These are phyloP conservation scores for Salix arbutifolia DNA, from an alignment of 345 rosid genomes.

Conservation along the genomic window DNA sequence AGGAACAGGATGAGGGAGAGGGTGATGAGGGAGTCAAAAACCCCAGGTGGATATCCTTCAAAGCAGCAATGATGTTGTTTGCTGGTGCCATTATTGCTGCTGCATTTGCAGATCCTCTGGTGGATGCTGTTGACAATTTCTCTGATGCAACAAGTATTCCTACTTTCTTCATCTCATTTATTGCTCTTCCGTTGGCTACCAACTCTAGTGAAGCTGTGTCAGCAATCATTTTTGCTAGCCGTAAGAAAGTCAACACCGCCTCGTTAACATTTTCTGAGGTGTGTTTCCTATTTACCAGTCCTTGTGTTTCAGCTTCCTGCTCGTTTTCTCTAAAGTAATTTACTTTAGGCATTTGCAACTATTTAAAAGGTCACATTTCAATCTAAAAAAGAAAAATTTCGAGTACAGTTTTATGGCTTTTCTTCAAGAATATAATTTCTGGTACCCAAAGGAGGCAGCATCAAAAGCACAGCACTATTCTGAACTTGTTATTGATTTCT, in stretches of 20 bases:
- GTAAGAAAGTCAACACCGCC: constrained; percentile 71
- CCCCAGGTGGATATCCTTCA: constrained; percentile 48
- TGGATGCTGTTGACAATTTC: constrained; percentile 82
- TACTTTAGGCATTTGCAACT: not conserved
- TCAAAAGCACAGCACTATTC: not conserved
- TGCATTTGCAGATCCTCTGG: constrained; percentile 94
- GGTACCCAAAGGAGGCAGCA: not conserved
- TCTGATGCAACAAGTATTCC: constrained; percentile 91
- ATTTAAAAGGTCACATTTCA: not conserved
- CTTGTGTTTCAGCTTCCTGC: not conserved
- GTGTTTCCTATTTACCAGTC: constrained; percentile 3
- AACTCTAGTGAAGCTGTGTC: constrained; percentile 94
- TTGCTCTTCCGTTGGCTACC: constrained; percentile 87
- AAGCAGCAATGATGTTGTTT: constrained; percentile 63
- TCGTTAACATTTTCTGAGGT: constrained; percentile 96
- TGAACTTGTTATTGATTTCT: not conserved
- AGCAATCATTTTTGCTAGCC: constrained; percentile 80
- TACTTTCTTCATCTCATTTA: constrained; percentile 89
- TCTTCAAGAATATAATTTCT: not conserved
- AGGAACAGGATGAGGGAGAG: constrained; percentile 25
- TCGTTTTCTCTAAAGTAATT: not conserved
- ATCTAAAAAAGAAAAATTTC: not conserved
- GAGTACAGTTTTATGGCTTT: not conserved
- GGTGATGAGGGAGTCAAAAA: constrained; percentile 57
- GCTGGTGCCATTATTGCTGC: constrained; percentile 84